phyloP scores from a whole-genome alignment of 768 basidiomycete genomes.

The Postia placenta region DNA sequence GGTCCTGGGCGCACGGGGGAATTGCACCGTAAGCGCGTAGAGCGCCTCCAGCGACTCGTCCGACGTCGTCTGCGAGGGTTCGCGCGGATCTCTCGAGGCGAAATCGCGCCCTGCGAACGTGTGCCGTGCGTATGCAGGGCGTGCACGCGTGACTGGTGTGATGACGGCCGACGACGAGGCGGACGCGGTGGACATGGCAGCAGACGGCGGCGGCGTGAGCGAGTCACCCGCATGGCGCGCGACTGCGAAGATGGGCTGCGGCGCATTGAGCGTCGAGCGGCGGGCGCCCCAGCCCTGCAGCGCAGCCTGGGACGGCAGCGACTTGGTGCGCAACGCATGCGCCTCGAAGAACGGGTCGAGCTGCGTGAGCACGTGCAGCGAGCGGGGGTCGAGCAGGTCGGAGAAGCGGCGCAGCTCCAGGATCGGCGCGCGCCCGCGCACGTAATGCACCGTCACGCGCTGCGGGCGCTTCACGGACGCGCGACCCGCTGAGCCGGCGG shows the following conservation, averaged over 20 bases:
- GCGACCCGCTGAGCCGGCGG: neutral
- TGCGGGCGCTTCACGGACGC: neutral
- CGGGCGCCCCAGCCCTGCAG: neutral
- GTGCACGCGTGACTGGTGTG: conserved; percentile 1
- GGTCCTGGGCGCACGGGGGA: conserved; percentile 43
- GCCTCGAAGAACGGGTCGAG: conserved; percentile 1
- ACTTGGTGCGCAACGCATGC: neutral
- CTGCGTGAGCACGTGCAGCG: neutral
- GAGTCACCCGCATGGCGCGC: neutral
- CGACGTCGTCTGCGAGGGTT: conserved; percentile 14
- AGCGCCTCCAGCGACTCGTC: conserved; percentile 38
- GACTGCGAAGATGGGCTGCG: neutral
- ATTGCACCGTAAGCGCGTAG: conserved; percentile 45
- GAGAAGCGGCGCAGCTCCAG: conserved; percentile 17
- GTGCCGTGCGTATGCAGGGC: conserved; percentile 2
- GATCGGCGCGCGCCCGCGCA: conserved; percentile 10
- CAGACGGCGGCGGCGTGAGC: neutral
- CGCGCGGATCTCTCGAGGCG: neutral
- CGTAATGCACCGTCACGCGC: conserved; percentile 17
- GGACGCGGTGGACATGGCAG: neutral
- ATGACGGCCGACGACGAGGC: conserved; percentile 1
- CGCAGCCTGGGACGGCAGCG: neutral
- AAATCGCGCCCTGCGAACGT: conserved; percentile 2
- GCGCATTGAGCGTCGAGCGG: neutral
- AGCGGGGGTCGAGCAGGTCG: conserved; percentile 15